Evolutionary conservation across 177 flowering plant species (phyloP).

Genomic region (Vitis hybrid): DNA sequence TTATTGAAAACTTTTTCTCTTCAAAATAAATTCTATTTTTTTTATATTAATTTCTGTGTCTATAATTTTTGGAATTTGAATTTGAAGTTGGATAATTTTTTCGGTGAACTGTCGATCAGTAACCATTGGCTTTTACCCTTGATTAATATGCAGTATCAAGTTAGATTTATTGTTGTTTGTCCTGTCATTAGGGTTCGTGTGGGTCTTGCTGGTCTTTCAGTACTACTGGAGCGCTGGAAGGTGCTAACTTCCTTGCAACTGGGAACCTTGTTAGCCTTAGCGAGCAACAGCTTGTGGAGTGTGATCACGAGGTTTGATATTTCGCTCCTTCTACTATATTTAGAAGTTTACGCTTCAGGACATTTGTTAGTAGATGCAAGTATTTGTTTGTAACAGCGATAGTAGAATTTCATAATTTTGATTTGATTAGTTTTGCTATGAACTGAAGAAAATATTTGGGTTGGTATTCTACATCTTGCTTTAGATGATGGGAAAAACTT

Average conservation of each 20-base stretch:
- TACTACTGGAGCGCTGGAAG: constrained; percentile 92
- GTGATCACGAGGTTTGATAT: constrained; percentile 84
- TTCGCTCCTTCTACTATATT: not conserved
- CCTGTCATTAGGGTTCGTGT: constrained; percentile 67
- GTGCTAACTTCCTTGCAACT: constrained; percentile 84
- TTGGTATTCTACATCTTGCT: too few relatives aligned
- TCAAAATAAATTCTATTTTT: not conserved
- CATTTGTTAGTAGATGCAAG: too few relatives aligned
- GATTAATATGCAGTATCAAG: not conserved
- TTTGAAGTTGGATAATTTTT: not conserved
- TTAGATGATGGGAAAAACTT: too few relatives aligned
- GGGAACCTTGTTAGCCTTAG: constrained; percentile 92
- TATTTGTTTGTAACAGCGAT: too few relatives aligned
- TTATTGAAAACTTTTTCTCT: not conserved
- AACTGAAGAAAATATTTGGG: too few relatives aligned
- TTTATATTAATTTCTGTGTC: not conserved
- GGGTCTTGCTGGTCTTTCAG: constrained; percentile 97
- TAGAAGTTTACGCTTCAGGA: not conserved
- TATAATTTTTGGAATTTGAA: not conserved
- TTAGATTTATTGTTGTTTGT: not conserved
- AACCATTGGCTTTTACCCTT: too few relatives aligned
- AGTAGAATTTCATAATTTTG: too few relatives aligned
- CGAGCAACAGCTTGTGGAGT: constrained; percentile 98
- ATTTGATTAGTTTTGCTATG: too few relatives aligned
- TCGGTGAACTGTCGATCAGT: not conserved